Percentiles rank a stretch among this genome's conserved stretches.
Evolutionary conservation across 2,329 filamentous ascomycete genomes (phyloP).

Genomic region (Fonsecaea pugnacius): DNA sequence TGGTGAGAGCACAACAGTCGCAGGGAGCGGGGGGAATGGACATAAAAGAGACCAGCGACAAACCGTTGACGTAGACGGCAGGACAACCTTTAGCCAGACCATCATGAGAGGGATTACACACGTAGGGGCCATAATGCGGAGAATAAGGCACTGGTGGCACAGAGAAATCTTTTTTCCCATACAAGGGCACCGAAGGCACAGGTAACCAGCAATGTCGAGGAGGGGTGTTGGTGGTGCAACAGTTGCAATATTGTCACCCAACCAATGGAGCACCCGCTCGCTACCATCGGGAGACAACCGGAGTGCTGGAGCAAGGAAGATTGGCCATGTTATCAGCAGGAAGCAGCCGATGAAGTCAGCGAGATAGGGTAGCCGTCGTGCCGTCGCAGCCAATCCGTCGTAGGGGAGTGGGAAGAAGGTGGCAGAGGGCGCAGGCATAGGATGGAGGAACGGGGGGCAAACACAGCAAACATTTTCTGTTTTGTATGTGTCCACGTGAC

Average conservation of each 20-base stretch:
- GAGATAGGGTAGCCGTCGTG: neutral
- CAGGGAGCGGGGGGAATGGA: neutral
- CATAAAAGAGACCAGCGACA: constrained; percentile 18
- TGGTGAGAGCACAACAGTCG: neutral
- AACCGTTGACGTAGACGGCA: constrained; percentile 31
- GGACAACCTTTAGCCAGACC: constrained; percentile 16
- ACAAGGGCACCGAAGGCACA: constrained; percentile 6
- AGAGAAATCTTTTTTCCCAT: constrained; percentile 10
- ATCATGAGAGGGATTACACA: constrained; percentile 23
- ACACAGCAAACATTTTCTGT: neutral
- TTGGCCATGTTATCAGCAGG: constrained; percentile 23
- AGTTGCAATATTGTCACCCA: constrained; percentile 31
- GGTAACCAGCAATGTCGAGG: neutral
- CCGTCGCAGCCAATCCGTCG: neutral
- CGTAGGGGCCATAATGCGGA: constrained; percentile 23
- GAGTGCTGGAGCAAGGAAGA: neutral
- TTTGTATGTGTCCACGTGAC: neutral
- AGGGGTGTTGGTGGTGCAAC: constrained; percentile 20
- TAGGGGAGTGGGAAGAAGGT: neutral
- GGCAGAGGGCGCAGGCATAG: neutral
- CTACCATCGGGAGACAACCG: constrained; percentile 1
- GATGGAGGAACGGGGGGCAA: neutral
- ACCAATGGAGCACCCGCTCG: constrained; percentile 20
- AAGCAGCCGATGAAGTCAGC: constrained; percentile 18
- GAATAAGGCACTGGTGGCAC: constrained; percentile 18